Evolutionary conservation across 768 basidiomycete genomes (phyloP).

Genomic region (Leucocoprinus birnbaumii): DNA sequence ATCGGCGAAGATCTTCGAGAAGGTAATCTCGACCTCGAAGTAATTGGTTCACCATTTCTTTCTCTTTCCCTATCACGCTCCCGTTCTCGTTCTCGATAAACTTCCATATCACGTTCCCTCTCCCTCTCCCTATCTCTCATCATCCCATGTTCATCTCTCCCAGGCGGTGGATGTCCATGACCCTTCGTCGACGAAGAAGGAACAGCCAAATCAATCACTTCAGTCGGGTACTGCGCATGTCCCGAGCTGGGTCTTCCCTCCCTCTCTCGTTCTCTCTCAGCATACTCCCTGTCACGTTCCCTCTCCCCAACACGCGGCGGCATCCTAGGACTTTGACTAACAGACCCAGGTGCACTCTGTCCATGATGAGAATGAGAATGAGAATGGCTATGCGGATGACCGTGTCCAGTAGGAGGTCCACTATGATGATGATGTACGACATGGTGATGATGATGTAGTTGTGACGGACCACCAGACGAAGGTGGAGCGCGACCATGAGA

Average conservation of each 20-base stretch:
- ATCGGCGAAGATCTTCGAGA: slow-evolving; percentile 14
- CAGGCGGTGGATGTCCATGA: slow-evolving; percentile 19
- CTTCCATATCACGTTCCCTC: slow-evolving; percentile 19
- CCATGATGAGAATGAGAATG: too few relatives aligned
- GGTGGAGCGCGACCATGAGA: slow-evolving; percentile 42
- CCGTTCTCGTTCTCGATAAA: slow-evolving; percentile 16
- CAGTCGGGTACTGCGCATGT: slow-evolving; percentile 41
- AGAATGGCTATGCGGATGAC: slow-evolving; percentile 5
- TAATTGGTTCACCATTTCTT: slow-evolving; percentile 15
- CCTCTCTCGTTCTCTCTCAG: slow-evolving; percentile 19
- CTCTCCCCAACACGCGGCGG: background rate
- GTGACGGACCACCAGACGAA: too few relatives aligned
- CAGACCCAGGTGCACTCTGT: slow-evolving; percentile 5
- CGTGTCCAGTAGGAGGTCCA: slow-evolving; percentile 20
- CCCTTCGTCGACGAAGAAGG: slow-evolving; percentile 25
- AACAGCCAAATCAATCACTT: slow-evolving; percentile 50
- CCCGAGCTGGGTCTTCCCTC: slow-evolving; percentile 30
- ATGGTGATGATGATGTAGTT: slow-evolving; percentile 45
- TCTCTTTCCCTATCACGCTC: slow-evolving; percentile 17
- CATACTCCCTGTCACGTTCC: slow-evolving; percentile 13
- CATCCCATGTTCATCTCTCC: slow-evolving; percentile 34
- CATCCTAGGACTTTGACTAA: slow-evolving; percentile 18
- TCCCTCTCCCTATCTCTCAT: slow-evolving; percentile 7
- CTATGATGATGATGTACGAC: slow-evolving; percentile 40
- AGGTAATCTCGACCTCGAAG: background rate